Base-by-base conservation (phyloP, 78 protist species). In the Creolimax fragrantissima region DNA sequence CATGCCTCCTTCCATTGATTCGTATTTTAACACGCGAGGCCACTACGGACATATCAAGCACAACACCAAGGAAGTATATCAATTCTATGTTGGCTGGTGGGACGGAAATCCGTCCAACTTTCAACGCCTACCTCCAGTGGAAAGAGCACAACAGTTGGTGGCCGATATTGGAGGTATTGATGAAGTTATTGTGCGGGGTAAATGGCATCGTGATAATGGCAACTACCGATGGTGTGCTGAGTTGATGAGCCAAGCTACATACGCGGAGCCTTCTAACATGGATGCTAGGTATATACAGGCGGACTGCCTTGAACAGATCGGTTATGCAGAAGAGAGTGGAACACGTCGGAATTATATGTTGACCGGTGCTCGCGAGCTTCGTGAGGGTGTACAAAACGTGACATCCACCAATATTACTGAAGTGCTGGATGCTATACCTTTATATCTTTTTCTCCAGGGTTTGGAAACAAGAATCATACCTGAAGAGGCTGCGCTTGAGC, bases 141-240 rank as follows among this genome's bases (percentile, higher is more conserved):
- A 88, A 37, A 44, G 90, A 36, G 17, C 39, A 5, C 86, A 84
- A 5, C 86, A 84, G 42, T 84, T 42, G 41, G 2, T 88, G n/a
- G 90, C 58, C 4, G 90, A 88, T 37, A 88, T 88, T 42, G 90
- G 90, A 43, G 90, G 90, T 35, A 47, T 88, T 7, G 67, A n/a
- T 42, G 58, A 35, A 39, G 90, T 88, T n/a, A 88, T 88, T 41
- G 47, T 43, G 47, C 11, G 90, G 4, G 90, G 67, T 7, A 32
- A 88, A 35, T 88, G 11, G 11, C 90, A 88, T 88, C 47, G 36
- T 7, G 67, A 88, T 7, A 88, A 88, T 37, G 90, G 90, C 36
- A 88, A 88, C 58, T 88, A 88, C 47, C 90, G 90, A 36, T 88
- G 90, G 90, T 88, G 90, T 88, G 90, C 90, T 88, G 90, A 88